Evolutionary conservation across 208 protist species (phyloP).

Genomic region (Acanthamoeba sp.): DNA sequence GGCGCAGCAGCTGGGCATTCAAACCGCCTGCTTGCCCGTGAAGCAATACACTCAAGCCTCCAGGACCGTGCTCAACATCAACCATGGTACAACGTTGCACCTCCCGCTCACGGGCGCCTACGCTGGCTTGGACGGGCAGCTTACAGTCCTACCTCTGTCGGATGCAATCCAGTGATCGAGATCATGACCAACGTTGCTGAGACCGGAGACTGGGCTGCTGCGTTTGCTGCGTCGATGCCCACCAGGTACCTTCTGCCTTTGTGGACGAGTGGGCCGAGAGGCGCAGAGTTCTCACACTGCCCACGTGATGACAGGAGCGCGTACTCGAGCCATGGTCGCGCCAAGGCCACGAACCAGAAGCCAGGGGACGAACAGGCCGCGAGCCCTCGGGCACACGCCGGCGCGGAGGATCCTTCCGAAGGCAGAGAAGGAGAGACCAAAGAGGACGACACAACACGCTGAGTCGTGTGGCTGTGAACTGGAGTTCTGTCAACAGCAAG

Average conservation of each 20-base stretch:
- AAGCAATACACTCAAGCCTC: background rate
- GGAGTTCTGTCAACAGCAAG: no score
- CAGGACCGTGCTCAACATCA: slow-evolving; percentile 71
- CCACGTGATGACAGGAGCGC: background rate
- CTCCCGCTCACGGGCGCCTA: no score
- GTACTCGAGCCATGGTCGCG: background rate
- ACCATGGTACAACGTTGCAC: slow-evolving; percentile 22
- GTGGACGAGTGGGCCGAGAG: background rate
- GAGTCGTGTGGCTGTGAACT: no score
- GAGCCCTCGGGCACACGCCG: background rate
- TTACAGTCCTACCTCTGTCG: no score
- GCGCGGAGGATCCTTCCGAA: background rate
- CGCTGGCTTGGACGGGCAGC: no score
- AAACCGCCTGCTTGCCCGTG: slow-evolving; percentile 41
- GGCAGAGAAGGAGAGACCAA: background rate
- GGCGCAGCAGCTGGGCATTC: slow-evolving; percentile 38
- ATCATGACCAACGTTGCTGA: slow-evolving; percentile 64
- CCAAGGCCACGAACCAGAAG: background rate
- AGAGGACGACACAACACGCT: background rate
- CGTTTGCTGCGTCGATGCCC: background rate
- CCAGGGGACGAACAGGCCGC: background rate
- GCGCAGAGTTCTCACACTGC: background rate
- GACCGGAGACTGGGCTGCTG: slow-evolving; percentile 11
- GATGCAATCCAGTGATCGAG: slow-evolving; percentile 8
- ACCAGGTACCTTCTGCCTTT: background rate